Percentiles rank a stretch among this genome's conserved stretches.
phyloP scores from a whole-genome alignment of 192 early-diverging fungal species.

The Mortierella claussenii region DNA sequence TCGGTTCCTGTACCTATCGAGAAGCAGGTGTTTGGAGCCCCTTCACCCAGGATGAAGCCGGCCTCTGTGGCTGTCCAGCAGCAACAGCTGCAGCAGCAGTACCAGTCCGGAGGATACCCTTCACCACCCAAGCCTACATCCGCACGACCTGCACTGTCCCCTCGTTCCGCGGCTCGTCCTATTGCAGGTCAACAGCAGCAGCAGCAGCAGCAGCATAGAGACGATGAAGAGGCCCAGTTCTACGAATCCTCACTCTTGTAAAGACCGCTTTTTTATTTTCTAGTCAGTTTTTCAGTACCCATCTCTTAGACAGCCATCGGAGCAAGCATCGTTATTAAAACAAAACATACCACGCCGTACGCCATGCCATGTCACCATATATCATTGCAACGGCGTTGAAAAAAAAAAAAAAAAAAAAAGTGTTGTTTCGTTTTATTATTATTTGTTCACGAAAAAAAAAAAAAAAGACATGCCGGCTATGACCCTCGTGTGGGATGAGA shows the following conservation, averaged over 20 bases:
- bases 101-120: not conserved
- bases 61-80: not conserved
- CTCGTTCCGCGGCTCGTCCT: slow-evolving; percentile 18
- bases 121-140: not conserved
- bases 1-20: slow-evolving; percentile 3
- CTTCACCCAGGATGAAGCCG: slow-evolving; percentile 38
- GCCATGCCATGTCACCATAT: no score
- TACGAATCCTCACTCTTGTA: slow-evolving; percentile 44
- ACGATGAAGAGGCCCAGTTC: slow-evolving; percentile 28
- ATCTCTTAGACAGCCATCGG: no score
- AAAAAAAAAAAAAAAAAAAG: no score
- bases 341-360: no score
- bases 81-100: slow-evolving; percentile 7
- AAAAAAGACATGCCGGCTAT: no score
- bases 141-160: slow-evolving; percentile 5
- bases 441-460: no score
- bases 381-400: no score
- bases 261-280: no score
- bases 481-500: slow-evolving; percentile 13
- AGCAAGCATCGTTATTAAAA: no score
- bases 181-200: slow-evolving; percentile 10
- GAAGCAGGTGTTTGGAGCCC: slow-evolving; percentile 38
- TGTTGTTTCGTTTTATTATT: no score
- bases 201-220: not conserved
- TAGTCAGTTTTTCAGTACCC: no score